Base-by-base conservation (phyloP, 2,329 filamentous ascomycete species). In the Cercospora berteroae region DNA sequence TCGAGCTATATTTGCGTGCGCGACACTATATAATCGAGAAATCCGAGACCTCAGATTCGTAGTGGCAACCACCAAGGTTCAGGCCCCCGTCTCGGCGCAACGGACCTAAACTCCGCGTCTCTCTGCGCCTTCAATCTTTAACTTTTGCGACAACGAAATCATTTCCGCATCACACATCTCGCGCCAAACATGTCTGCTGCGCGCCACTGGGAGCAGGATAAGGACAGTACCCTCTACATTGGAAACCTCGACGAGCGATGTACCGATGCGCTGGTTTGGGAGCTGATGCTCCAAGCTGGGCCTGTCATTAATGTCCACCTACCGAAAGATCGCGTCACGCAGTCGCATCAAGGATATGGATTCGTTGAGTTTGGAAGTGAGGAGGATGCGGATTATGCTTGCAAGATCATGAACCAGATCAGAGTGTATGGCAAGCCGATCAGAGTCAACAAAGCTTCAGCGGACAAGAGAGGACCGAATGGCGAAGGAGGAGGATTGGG, bases 281-380 rank as follows among this genome's bases (percentile, higher is more conserved):
- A 99, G 84, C 86, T 99, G 76, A 98, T 98, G 93, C 89, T 97
- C 65, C 95, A 99, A 83, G 93, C 94, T 79, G 95, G 95, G 64
- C 94, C 94, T 74, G 96, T 99, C 75, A 92, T 96, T 78, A 98
- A 98, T 81, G 94, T 99, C 71, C 95, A 99, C 82, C 89, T 99
- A 78, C 95, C 95, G 65, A 97, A 97, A 84, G 95, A 99, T 81
- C 92, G 95, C 79, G 95, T 99, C 74, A 97, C 95, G 57, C 93
- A 97, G 78, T 90, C 90, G 66, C 95, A 99, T 80, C 95, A 98
- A 81, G 95, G 95, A 74, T 99, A 97, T 84, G 95, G 95, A 75
- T 99, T 99, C 81, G 95, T 99, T 80, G 95, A 99, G 81, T 99
- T 97, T 80, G 94, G 93, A 77, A 94, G 91, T 73, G 93, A 97